Evolutionary conservation across 768 basidiomycete genomes (phyloP), one percentile per base, ranked within the genome.

Genomic region (Lactifluus pinguis): DNA sequence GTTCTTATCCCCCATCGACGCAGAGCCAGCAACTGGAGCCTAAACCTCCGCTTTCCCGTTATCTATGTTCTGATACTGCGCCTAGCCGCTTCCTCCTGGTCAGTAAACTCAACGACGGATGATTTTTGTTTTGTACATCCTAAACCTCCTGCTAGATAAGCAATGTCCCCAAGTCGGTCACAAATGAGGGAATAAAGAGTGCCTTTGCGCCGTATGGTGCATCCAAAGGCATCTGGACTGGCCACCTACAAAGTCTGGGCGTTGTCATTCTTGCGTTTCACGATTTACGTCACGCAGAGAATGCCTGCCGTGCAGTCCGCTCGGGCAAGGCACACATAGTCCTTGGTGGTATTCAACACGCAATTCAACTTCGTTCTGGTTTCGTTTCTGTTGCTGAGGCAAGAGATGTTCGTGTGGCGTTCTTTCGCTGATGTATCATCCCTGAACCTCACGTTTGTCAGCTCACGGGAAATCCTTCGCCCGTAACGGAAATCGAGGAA

Each of bases 31-130:
- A 57, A 36, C 39, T 45, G 17, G 47, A 52, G 30, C 42, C 52
- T 1, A 50, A 34, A 5, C 41, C 50, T 25, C 48, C 60, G 4
- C 49, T 53, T 25, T 41, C 50, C 36, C 38, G 47, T n/a, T 51
- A 39, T 53, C 21, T 47, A 14, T 45, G 53, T 11, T 41, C 34
- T 32, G 53, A 61, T 29, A 45, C 64, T 19, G 39, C 48, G 6
- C 68, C 72, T 67, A 65, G 72, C 65, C 51, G 74, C 72, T 60
- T 66, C 68, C 65, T 68, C 21, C 60, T 66, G 61, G 70, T 70
- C 19, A 60, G 69, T 60, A 19, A 17, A 3, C 29, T 36, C 45
- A 13, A 25, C 30, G 3, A 5, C 17, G 5, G 4, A 19, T 9
- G 10, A 19, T 9, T 19, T 7, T 38, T 45, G n/a, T 45, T 54